A percentile compares a stretch with the other conserved stretches of the same genome.
Conservation (phyloP, 306 rosid species). For the Castanea mollissima region DNA sequence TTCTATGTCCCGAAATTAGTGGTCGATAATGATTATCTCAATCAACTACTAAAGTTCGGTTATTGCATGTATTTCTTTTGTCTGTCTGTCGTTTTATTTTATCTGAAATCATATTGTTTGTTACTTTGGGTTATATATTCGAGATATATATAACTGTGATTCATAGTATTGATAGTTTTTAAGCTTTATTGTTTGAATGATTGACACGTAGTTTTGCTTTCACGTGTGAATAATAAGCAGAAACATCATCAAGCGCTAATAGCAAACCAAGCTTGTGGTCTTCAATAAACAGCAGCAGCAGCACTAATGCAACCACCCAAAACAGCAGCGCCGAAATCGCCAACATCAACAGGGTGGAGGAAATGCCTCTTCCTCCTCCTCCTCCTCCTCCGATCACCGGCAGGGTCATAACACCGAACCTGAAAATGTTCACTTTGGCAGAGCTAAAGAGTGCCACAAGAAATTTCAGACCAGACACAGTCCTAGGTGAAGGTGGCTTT, state of each 20-base stretch:
- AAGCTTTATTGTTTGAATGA: no score
- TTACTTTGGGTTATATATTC: no score
- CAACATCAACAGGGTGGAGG: neutral
- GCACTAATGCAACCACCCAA: neutral
- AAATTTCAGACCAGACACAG: conserved; percentile 70
- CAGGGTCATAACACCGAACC: conserved; percentile 26
- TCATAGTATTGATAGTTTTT: no score
- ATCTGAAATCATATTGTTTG: no score
- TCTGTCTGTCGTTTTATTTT: no score
- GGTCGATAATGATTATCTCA: no score
- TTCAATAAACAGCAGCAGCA: neutral
- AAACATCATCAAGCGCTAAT: neutral
- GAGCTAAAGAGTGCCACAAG: conserved; percentile 75
- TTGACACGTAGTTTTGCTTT: no score
- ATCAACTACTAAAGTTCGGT: no score
- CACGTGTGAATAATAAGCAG: neutral
- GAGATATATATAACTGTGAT: no score
- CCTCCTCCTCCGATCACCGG: neutral
- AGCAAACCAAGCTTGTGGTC: neutral
- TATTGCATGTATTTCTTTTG: no score
- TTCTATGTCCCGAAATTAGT: no score
- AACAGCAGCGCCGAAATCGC: neutral
- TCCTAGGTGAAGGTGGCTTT: conserved; percentile 86
- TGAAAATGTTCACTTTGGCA: conserved; percentile 46
- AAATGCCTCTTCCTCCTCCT: neutral